These are phyloP conservation scores for Epipyxis sp. DNA, from an alignment of 108 stramenopile genomes.

Conservation along the genomic window DNA sequence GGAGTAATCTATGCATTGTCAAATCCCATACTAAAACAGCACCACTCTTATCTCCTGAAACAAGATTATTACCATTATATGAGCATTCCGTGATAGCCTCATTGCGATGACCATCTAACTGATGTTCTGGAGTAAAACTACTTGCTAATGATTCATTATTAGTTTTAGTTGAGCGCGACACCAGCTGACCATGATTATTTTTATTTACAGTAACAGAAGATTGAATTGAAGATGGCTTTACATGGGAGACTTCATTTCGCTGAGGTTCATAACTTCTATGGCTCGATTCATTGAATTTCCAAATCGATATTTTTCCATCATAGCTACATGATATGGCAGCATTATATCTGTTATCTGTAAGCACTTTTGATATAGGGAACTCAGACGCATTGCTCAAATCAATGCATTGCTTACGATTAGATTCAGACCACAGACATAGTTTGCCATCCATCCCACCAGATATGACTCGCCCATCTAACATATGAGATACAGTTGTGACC, in stretches of 20 bases:
- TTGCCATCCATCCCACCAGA: slow-evolving; percentile 22
- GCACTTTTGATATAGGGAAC: slow-evolving; percentile 1
- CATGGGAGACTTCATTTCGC: background rate
- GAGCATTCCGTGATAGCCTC: background rate
- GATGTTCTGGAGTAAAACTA: background rate
- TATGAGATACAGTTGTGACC: slow-evolving; percentile 5
- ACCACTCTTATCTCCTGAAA: slow-evolving; percentile 2
- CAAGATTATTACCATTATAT: background rate
- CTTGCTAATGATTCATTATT: background rate
- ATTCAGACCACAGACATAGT: slow-evolving; percentile 16
- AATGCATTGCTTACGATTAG: background rate
- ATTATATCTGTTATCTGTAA: slow-evolving; percentile 11
- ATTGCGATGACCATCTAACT: slow-evolving; percentile 4
- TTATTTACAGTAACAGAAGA: background rate
- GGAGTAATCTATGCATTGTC: background rate
- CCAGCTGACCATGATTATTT: too few relatives aligned
- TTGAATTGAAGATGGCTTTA: background rate
- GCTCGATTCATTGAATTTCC: background rate
- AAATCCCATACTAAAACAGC: slow-evolving; percentile 5
- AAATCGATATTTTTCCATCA: background rate
- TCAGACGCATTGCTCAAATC: background rate
- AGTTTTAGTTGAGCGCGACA: background rate
- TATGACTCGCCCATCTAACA: background rate
- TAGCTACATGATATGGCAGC: background rate
- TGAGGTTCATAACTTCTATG: too few relatives aligned